Conservation (phyloP, 306 rosid species). For the Ormosia emarginata region DNA sequence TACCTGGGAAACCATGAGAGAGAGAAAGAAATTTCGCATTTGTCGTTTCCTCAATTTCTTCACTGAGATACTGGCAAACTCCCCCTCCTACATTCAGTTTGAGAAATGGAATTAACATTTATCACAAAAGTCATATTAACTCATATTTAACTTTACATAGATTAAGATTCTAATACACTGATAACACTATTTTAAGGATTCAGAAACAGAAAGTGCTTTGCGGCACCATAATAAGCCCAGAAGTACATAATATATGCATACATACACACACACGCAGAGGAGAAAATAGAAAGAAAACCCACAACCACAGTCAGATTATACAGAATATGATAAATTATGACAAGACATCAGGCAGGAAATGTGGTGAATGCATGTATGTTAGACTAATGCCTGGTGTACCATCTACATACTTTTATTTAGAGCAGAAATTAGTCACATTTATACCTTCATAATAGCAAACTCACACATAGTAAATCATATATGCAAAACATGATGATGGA, state of each 20-base stretch:
- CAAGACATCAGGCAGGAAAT: not conserved
- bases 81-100: slow-evolving; percentile 72
- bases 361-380: not conserved
- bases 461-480: not conserved
- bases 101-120: slow-evolving; percentile 29
- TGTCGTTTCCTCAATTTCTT: slow-evolving; percentile 83
- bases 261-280: not conserved
- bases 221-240: not conserved
- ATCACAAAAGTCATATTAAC: not conserved
- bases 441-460: not conserved
- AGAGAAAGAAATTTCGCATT: slow-evolving; percentile 82
- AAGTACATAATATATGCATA: not conserved
- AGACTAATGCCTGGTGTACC: not conserved
- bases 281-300: not conserved
- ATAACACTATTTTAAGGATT: not conserved
- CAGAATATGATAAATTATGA: not conserved
- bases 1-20: slow-evolving; percentile 96
- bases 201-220: not conserved
- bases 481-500: not conserved
- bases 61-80: slow-evolving; percentile 59
- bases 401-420: not conserved
- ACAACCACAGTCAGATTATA: not conserved
- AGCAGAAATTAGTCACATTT: not conserved
- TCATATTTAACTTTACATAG: not conserved
- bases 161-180: not conserved